phyloP scores from a whole-genome alignment of 441 rosid species.

The Francoa sonchifolia region DNA sequence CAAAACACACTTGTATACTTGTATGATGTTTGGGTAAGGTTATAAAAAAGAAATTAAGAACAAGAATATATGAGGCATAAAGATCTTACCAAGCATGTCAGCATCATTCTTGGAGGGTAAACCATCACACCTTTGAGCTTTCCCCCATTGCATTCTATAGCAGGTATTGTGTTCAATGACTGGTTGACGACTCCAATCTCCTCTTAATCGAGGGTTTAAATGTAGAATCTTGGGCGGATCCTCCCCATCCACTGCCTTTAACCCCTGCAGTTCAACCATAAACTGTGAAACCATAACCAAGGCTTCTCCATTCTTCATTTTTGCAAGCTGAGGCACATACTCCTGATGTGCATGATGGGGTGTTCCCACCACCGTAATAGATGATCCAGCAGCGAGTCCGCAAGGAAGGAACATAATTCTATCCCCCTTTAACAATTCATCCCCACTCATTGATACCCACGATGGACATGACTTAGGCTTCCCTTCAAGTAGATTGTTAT shows the following conservation, averaged over 20 bases:
- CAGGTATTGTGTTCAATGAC: conserved; percentile 95
- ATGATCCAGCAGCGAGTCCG: conserved; percentile 86
- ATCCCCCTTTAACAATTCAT: conserved; percentile 49
- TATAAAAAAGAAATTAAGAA: too few species aligned
- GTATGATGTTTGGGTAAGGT: too few species aligned
- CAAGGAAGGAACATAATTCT: conserved; percentile 78
- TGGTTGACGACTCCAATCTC: conserved; percentile 79
- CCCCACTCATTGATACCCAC: conserved; percentile 59
- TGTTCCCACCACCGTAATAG: conserved; percentile 80
- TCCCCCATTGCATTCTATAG: conserved; percentile 97
- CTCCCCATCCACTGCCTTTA: conserved; percentile 85
- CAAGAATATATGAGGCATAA: conserved; percentile 1
- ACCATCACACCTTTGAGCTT: conserved; percentile 89
- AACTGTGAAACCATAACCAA: conserved; percentile 77
- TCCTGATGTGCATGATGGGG: conserved; percentile 69
- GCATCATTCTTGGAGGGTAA: conserved; percentile 63
- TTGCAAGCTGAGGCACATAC: conserved; percentile 60
- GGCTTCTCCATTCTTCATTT: conserved; percentile 31
- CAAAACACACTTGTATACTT: too few species aligned
- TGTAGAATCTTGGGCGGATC: conserved; percentile 91
- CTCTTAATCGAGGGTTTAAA: conserved; percentile 77
- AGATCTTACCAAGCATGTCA: conserved; percentile 59
- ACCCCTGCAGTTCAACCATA: conserved; percentile 84
- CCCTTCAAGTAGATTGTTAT: conserved; percentile 27
- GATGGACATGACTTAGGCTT: conserved; percentile 56